These are phyloP conservation scores for Desmodesmus armatus DNA, from an alignment of 139 green algal species.

Conservation along the genomic window DNA sequence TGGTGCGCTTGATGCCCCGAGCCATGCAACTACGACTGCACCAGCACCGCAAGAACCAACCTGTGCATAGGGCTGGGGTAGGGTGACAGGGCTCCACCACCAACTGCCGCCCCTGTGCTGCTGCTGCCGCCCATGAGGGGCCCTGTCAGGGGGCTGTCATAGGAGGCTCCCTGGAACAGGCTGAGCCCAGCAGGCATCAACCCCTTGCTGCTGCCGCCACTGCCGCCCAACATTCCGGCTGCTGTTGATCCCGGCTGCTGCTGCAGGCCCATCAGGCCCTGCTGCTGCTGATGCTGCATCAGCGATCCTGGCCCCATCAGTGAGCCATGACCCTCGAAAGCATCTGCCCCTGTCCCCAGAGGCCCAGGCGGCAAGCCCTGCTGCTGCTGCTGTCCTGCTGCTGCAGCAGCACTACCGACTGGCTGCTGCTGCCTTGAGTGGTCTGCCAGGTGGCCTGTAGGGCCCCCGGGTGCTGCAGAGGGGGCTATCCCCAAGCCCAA, in stretches of 20 bases:
- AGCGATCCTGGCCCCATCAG: background rate
- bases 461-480: too few relatives aligned
- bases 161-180: slow-evolving; percentile 35
- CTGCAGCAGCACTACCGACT: background rate
- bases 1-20: too few relatives aligned
- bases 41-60: too few relatives aligned
- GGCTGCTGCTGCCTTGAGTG: background rate
- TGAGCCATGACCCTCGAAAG: background rate
- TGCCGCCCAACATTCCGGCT: background rate
- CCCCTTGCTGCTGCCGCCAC: slow-evolving; percentile 12
- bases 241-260: background rate
- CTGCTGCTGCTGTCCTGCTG: slow-evolving; percentile 6
- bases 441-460: too few relatives aligned
- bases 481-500: too few relatives aligned
- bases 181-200: background rate
- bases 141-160: slow-evolving; percentile 30
- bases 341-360: background rate
- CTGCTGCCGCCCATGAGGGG: too few relatives aligned
- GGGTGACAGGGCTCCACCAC: background rate
- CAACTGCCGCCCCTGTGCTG: background rate
- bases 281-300: slow-evolving; percentile 16
- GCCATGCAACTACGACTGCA: too few relatives aligned
- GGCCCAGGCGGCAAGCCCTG: too few relatives aligned
- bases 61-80: slow-evolving; percentile 25
- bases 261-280: slow-evolving; percentile 21